Evolutionary conservation across 225 moss, liverwort and hornwort genomes (phyloP), one percentile per base, ranked within the genome.

Genomic region (Polytrichum formosum): DNA sequence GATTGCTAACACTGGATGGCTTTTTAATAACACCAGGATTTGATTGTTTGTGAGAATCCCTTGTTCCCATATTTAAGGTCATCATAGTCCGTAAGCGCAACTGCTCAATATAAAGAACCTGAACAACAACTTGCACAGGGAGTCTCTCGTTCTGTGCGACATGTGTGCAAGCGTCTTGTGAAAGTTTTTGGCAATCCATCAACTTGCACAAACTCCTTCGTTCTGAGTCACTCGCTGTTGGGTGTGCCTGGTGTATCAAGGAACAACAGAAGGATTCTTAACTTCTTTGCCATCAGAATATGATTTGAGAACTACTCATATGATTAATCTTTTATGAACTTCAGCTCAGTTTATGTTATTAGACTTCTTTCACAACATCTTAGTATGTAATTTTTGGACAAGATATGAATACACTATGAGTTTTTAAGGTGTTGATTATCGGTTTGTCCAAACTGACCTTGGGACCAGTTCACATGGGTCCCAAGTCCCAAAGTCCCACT

Each of bases 11-110:
- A 1, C 83, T 77, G 30, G 77, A 79, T 28, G 86, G 73, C 74
- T 88, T 80, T 64, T 88, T 88, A 60, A 78, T 88, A 23, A 66
- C 56, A 4, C 73, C 78, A 64, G 74, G 81, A 66, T 90, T 84
- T 46, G 46, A 46, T 46, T 46, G 46, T 46, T 13, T 46, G 16
- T 58, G 65, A 35, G 66, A 68, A 5, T 75, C 75, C 23, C 82
- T 79, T 33, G 66, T 84, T 53, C 9, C 70, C 25, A 69, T 64
- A 0, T 83, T 26, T 13, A 78, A 76, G 56, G 90, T 70, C 79
- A 96, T 88, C 56, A 85, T 85, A 26, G 83, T 88, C 17, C 93
- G 78, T 79, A 96, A 69, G 22, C 93, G 91, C 67, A 91, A 74
- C 70, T 96, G 95, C 67, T 96, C 95, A 10, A 90, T 93, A 67